These are phyloP conservation scores for Bipolaris victoriae DNA, from an alignment of 2,329 filamentous ascomycete species.

Conservation along the genomic window DNA sequence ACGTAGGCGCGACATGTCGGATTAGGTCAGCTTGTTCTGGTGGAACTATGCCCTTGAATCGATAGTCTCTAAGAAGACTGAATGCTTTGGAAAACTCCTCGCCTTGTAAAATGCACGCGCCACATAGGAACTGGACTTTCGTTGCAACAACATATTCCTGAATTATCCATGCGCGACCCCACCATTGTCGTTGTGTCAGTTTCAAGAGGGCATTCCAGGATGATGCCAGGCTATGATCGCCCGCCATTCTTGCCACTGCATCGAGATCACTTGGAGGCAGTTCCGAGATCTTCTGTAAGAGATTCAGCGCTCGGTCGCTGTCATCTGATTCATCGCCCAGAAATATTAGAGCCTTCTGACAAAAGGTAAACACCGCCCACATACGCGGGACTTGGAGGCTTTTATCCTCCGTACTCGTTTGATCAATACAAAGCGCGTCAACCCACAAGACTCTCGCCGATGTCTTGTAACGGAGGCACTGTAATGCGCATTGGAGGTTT, in stretches of 20 bases:
- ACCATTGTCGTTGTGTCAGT: not conserved
- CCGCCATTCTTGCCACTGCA: not conserved
- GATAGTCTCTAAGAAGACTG: not conserved
- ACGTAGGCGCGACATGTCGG: not conserved
- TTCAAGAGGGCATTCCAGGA: not conserved
- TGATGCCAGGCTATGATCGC: not conserved
- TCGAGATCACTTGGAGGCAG: not conserved
- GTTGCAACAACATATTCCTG: not conserved
- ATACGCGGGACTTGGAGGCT: not conserved
- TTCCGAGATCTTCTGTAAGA: not conserved
- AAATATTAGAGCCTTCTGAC: not conserved
- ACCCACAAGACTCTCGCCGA: not conserved
- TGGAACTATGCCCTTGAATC: not conserved
- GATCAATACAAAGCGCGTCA: not conserved
- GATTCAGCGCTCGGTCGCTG: not conserved
- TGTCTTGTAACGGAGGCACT: not conserved
- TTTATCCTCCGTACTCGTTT: not conserved
- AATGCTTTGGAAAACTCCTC: not conserved
- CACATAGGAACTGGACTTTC: not conserved
- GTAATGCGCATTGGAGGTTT: not conserved
- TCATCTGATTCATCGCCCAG: not conserved
- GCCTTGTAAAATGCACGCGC: not conserved
- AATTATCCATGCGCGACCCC: not conserved
- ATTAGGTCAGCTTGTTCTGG: not conserved
- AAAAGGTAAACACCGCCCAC: not conserved